Evolutionary conservation across 140 eudicot species (phyloP), one percentile per base, ranked within the genome.

Genomic region (Senecio squalidus): DNA sequence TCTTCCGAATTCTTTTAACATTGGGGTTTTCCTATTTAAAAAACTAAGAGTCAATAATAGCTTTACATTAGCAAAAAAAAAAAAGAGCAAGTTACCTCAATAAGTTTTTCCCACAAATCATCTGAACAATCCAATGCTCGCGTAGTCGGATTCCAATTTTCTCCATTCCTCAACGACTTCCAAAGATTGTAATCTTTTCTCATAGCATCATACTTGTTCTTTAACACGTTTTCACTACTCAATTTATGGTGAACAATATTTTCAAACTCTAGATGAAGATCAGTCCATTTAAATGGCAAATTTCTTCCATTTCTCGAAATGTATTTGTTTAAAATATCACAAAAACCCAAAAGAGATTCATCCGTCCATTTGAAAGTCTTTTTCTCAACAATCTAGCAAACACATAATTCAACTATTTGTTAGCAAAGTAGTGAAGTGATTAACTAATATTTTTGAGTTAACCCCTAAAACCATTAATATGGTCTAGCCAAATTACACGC

Each of bases 161-260:
- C 52, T 23, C 44, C 36, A 34, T 16, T 47, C 26, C 24, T 68
- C 29, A 68, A 34, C 21, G 52, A 68, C 13, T 48, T 58, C 74
- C 67, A 68, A 33, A 58, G 44, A 48, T 24, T 47, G 36, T 68
- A 68, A 26, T 48, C 34, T 45, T 17, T 18, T 29, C 49, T 24
- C 74, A 68, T 68, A 40, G 72, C 16, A 41, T 49, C 65, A 23
- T 41, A 67, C 58, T 67, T 67, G 39, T 56, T 67, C 48, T 46
- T 67, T 29, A 67, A 44, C 29, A 53, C 38, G 18, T 67, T 56
- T 43, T 44, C 48, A 44, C 58, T 21, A n/a, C 9, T 55, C 13
- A 55, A 56, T 22, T 56, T 24, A 20, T 15, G 47, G 38, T 67
- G 16, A 67, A 21, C 22, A 30, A 41, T n/a, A 13, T 31, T 45